These are phyloP conservation scores for Chiua virens DNA, from an alignment of 768 basidiomycete genomes.

Conservation along the genomic window DNA sequence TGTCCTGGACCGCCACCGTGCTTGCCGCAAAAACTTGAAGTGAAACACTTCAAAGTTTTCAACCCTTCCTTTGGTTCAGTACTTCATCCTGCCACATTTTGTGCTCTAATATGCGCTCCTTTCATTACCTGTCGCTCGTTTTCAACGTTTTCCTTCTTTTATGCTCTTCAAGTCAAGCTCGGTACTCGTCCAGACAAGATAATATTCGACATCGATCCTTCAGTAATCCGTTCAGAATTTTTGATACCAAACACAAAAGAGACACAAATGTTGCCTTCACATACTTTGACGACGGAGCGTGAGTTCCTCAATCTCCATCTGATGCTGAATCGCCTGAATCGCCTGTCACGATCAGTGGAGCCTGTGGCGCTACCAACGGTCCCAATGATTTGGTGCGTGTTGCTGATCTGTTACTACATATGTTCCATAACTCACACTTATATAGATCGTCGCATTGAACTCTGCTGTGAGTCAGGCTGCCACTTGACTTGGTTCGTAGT, in stretches of 20 bases:
- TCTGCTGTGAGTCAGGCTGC: constrained; percentile 31
- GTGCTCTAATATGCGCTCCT: constrained; percentile 29
- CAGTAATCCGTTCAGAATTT: not conserved
- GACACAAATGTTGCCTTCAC: constrained; percentile 21
- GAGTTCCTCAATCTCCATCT: not conserved
- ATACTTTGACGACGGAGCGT: constrained; percentile 29
- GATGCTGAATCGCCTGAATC: not conserved
- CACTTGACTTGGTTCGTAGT: not conserved
- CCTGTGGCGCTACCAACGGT: constrained; percentile 33
- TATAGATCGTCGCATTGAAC: constrained; percentile 47
- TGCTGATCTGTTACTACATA: not conserved
- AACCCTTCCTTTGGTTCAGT: not conserved
- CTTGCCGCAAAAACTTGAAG: not conserved
- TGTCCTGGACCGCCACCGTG: not conserved
- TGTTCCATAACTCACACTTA: not conserved
- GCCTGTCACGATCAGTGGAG: constrained; percentile 35
- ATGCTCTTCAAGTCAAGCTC: constrained; percentile 9
- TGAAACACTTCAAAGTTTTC: not conserved
- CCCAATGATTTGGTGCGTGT: constrained; percentile 28
- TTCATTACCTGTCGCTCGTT: constrained; percentile 25
- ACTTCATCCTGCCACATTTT: not conserved
- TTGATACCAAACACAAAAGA: constrained; percentile 16
- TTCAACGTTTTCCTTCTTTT: constrained; percentile 14
- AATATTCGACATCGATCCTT: constrained; percentile 9
- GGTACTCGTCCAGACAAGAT: constrained; percentile 9